phyloP scores from a whole-genome alignment of 331 rosid species.

The Quercus lobata region DNA sequence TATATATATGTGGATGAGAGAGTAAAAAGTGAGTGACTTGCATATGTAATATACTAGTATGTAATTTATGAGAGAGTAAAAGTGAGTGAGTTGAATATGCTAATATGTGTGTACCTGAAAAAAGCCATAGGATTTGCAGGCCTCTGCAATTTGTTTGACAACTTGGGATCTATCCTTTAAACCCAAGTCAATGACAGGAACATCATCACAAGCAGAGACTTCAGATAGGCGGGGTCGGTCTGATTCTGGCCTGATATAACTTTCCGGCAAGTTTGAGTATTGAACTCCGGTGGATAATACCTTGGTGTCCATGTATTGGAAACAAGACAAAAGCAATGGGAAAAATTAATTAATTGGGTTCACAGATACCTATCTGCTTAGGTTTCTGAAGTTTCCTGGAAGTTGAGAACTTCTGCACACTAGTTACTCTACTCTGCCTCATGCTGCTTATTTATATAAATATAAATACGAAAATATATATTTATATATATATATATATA shows the following conservation, averaged over 20 bases:
- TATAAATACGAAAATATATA: too few relatives aligned
- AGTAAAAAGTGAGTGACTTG: too few relatives aligned
- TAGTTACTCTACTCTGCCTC: too few relatives aligned
- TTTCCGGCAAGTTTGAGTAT: slow-evolving; percentile 48
- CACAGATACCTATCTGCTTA: not conserved
- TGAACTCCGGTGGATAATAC: slow-evolving; percentile 56
- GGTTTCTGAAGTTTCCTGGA: not conserved
- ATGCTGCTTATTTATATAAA: too few relatives aligned
- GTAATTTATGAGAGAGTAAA: too few relatives aligned
- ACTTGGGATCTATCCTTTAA: slow-evolving; percentile 17
- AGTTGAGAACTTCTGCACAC: not conserved
- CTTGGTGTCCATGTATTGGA: slow-evolving; percentile 41
- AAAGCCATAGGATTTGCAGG: slow-evolving; percentile 74
- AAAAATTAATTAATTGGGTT: not conserved
- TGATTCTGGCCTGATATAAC: slow-evolving; percentile 76
- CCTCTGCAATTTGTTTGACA: slow-evolving; percentile 44
- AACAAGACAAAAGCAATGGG: not conserved
- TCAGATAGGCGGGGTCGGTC: slow-evolving; percentile 71
- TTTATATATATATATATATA: too few relatives aligned
- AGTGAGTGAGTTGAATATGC: too few relatives aligned
- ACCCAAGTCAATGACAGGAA: slow-evolving; percentile 72
- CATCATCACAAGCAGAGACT: slow-evolving; percentile 51
- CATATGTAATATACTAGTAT: too few relatives aligned
- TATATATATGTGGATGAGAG: too few relatives aligned
- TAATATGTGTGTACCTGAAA: slow-evolving; percentile 55